Evolutionary conservation across 2,329 filamentous ascomycete genomes (phyloP).

Genomic region (Escovopsis sp.): DNA sequence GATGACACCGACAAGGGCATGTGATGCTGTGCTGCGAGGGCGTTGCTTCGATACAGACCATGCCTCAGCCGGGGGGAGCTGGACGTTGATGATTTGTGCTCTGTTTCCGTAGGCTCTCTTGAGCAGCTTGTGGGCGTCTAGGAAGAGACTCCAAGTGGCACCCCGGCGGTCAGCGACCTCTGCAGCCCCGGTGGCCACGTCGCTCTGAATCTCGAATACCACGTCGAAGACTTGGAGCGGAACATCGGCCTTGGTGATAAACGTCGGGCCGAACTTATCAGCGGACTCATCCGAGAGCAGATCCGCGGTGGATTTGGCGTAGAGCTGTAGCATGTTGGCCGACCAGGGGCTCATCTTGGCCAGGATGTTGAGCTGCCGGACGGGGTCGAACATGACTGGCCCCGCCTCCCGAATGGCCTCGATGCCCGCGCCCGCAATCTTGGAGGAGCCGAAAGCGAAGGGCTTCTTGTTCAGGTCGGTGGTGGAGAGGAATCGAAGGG

Average conservation of each 20-base stretch:
- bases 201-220: constrained; percentile 22
- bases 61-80: constrained; percentile 18
- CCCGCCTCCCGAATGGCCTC: constrained; percentile 28
- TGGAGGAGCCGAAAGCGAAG: constrained; percentile 31
- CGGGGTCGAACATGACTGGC: constrained; percentile 67
- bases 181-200: constrained; percentile 12
- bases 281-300: constrained; percentile 59
- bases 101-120: constrained; percentile 62
- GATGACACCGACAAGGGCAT: constrained; percentile 50
- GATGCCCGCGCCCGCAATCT: constrained; percentile 4
- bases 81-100: constrained; percentile 50
- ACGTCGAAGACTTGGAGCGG: constrained; percentile 41
- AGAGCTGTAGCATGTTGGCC: constrained; percentile 54
- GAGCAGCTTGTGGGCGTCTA: constrained; percentile 49
- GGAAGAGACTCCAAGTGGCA: constrained; percentile 29
- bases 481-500: constrained; percentile 70
- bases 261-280: constrained; percentile 74
- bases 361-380: constrained; percentile 62
- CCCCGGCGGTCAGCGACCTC: constrained; percentile 27
- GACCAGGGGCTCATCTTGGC: constrained; percentile 89
- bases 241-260: constrained; percentile 51
- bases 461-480: constrained; percentile 58
- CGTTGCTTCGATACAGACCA: constrained; percentile 16
- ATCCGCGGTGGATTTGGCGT: constrained; percentile 59
- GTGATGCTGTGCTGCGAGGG: constrained; percentile 12